These are phyloP conservation scores for Chrysanthemum lavandulifolium DNA, from an alignment of 129 eudicot species.

Conservation along the genomic window DNA sequence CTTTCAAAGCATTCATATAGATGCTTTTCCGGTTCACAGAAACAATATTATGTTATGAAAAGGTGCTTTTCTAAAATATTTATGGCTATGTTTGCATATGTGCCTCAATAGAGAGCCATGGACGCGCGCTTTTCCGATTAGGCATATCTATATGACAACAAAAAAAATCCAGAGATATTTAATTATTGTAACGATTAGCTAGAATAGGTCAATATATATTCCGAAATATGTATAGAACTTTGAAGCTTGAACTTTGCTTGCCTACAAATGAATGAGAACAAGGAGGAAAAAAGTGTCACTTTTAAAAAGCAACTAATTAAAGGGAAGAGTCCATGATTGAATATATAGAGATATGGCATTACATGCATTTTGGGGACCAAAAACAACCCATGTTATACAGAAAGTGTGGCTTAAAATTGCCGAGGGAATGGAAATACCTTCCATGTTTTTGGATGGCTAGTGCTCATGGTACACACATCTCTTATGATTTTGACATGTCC, in stretches of 20 bases:
- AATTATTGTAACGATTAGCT: no score
- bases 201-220: no score
- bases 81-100: background rate
- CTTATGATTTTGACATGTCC: background rate
- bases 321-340: background rate
- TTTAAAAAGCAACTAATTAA: no score
- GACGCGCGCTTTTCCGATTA: conserved; percentile 14
- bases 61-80: no score
- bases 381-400: conserved; percentile 16
- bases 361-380: conserved; percentile 29
- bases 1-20: no score
- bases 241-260: no score
- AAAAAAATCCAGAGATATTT: no score
- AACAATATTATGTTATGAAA: no score
- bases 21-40: no score
- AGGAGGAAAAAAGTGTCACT: no score
- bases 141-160: background rate
- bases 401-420: background rate
- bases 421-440: background rate
- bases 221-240: no score
- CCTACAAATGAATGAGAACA: no score
- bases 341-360: conserved; percentile 15
- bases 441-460: background rate
- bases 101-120: conserved; percentile 12
- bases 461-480: background rate